Conservation (phyloP, 148 eudicot genomes). For the Silene uniflora region DNA sequence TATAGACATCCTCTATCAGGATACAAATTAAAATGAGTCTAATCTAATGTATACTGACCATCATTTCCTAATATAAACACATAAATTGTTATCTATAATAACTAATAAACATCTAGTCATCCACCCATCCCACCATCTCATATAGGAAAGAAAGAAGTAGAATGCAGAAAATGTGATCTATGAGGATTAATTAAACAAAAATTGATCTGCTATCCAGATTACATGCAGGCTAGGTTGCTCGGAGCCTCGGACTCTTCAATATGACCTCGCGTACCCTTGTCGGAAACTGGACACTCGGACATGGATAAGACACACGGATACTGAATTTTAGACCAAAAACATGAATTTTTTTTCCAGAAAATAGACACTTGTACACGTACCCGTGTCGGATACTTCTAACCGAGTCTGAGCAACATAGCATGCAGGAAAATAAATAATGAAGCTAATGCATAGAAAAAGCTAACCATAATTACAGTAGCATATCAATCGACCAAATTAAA, state of each 20-base stretch:
- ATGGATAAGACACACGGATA: too few relatives aligned
- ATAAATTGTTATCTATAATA: background rate
- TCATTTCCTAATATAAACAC: conserved; percentile 9
- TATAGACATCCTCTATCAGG: conserved; percentile 3
- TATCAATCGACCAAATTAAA: conserved; percentile 33
- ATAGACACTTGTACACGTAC: too few relatives aligned
- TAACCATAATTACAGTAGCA: conserved; percentile 39
- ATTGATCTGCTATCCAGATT: conserved; percentile 11
- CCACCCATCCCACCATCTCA: background rate
- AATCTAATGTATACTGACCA: conserved; percentile 12
- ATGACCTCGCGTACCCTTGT: too few relatives aligned
- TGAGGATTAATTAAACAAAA: conserved; percentile 8
- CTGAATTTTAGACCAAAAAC: too few relatives aligned
- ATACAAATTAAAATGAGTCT: background rate
- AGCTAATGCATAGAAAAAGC: conserved; percentile 15
- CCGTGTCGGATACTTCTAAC: too few relatives aligned
- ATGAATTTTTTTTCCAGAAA: too few relatives aligned
- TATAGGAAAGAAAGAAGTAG: background rate
- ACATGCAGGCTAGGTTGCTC: too few relatives aligned
- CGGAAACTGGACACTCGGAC: too few relatives aligned
- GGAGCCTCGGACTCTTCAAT: too few relatives aligned
- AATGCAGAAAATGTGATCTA: background rate
- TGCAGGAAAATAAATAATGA: conserved; percentile 18
- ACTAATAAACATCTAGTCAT: background rate
- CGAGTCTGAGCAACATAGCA: too few relatives aligned